A percentile compares a stretch with the other conserved stretches of the same genome.
These are phyloP conservation scores for Fusarium siculi DNA, from an alignment of 2,329 filamentous ascomycete species.

Conservation along the genomic window DNA sequence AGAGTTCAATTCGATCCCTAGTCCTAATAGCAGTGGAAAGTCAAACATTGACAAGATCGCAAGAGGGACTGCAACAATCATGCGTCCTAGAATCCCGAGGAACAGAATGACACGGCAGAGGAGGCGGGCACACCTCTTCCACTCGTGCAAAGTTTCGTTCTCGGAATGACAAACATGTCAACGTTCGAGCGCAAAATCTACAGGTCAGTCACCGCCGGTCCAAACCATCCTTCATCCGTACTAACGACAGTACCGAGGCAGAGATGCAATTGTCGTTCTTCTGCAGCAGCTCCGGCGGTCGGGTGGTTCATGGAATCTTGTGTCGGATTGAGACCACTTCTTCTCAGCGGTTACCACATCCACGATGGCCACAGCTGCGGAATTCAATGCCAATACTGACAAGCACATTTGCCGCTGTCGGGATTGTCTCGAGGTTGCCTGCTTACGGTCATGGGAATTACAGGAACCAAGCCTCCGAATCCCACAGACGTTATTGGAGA, in stretches of 20 bases:
- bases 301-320: fast-evolving
- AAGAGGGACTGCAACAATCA: not conserved
- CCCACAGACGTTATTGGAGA: fast-evolving
- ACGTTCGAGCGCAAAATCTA: conserved; percentile 95
- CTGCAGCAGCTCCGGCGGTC: not conserved
- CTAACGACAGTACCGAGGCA: not conserved
- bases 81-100: not conserved
- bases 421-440: too few relatives aligned
- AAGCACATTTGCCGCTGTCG: fast-evolving
- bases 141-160: conserved; percentile 76
- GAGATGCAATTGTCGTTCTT: fast-evolving
- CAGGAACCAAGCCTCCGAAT: fast-evolving
- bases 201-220: conserved; percentile 65
- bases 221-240: conserved; percentile 6
- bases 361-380: fast-evolving
- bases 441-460: not conserved
- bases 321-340: not conserved
- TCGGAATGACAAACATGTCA: conserved; percentile 96
- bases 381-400: fast-evolving
- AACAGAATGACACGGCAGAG: fast-evolving
- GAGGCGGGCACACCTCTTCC: fast-evolving
- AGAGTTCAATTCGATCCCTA: conserved; percentile 66
- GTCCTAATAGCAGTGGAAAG: conserved; percentile 94
- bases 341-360: fast-evolving
- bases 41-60: conserved; percentile 83